phyloP scores from a whole-genome alignment of 176 grass and related monocot species.

The Carex parvula region DNA sequence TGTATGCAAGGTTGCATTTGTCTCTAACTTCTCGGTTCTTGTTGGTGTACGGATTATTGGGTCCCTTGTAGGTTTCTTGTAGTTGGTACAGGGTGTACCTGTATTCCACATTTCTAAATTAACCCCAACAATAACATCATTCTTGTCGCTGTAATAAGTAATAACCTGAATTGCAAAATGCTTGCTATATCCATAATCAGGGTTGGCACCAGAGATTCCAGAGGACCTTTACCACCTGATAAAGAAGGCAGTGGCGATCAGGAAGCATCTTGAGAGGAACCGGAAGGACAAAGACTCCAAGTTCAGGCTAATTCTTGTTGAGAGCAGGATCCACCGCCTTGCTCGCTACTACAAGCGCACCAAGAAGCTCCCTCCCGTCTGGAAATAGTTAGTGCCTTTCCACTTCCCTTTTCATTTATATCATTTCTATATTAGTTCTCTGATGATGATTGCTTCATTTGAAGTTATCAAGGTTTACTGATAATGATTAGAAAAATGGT shows the following conservation, averaged over 20 bases:
- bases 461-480: not conserved
- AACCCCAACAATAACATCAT: no score
- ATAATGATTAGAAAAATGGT: not conserved
- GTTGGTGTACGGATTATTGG: no score
- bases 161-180: not conserved
- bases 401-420: not conserved
- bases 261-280: constrained; percentile 96
- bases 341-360: constrained; percentile 98
- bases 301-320: constrained; percentile 87
- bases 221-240: constrained; percentile 89
- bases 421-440: not conserved
- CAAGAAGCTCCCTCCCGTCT: constrained; percentile 87
- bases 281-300: constrained; percentile 96
- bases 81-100: no score
- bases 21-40: no score
- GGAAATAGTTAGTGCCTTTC: constrained; percentile 70
- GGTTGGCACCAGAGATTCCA: constrained; percentile 66
- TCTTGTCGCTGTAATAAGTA: not conserved
- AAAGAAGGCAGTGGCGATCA: constrained; percentile 88
- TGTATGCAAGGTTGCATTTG: no score
- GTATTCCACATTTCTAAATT: no score
- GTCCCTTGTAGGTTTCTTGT: no score
- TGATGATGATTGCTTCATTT: not conserved
- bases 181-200: constrained; percentile 19
- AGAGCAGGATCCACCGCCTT: constrained; percentile 90